Evolutionary conservation across 768 basidiomycete genomes (phyloP).

Genomic region (Lactifluus volemus): DNA sequence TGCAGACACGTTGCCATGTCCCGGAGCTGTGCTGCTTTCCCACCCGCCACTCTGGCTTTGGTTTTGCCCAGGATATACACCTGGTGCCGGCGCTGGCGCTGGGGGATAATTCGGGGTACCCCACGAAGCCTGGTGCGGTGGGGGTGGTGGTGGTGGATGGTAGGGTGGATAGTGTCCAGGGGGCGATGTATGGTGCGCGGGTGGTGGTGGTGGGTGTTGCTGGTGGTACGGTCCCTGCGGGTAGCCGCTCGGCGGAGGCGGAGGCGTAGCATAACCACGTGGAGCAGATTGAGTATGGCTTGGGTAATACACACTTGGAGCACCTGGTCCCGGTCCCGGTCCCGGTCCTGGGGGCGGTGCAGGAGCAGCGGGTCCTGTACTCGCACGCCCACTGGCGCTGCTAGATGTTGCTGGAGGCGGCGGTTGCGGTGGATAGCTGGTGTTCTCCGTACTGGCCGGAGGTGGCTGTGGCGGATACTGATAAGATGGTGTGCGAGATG

Average conservation of each 20-base stretch:
- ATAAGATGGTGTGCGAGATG: constrained; percentile 11
- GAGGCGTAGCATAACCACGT: constrained; percentile 10
- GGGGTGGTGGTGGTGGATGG: constrained; percentile 8
- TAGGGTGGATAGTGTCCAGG: constrained; percentile 12
- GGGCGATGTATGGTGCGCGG: constrained; percentile 7
- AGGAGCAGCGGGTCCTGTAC: constrained; percentile 6
- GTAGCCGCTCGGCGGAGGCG: constrained; percentile 6
- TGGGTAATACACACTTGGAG: constrained; percentile 15
- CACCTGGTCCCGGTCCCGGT: background rate
- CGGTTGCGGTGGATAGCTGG: background rate
- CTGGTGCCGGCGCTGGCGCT: constrained; percentile 5
- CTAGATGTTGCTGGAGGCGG: background rate
- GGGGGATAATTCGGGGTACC: background rate
- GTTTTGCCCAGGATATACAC: constrained; percentile 1
- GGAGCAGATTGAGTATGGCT: constrained; percentile 1
- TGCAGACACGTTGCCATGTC: background rate
- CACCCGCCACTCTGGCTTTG: background rate
- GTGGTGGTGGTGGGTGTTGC: constrained; percentile 8
- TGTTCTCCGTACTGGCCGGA: constrained; percentile 1
- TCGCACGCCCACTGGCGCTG: constrained; percentile 7
- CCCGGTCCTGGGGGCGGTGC: constrained; percentile 2
- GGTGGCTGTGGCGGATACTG: constrained; percentile 10
- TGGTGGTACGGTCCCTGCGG: constrained; percentile 4
- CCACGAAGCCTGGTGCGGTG: constrained; percentile 7
- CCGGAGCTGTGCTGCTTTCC: constrained; percentile 1